Base-by-base conservation (phyloP, 2,329 filamentous ascomycete genomes). In the Ophiostoma sp. region DNA sequence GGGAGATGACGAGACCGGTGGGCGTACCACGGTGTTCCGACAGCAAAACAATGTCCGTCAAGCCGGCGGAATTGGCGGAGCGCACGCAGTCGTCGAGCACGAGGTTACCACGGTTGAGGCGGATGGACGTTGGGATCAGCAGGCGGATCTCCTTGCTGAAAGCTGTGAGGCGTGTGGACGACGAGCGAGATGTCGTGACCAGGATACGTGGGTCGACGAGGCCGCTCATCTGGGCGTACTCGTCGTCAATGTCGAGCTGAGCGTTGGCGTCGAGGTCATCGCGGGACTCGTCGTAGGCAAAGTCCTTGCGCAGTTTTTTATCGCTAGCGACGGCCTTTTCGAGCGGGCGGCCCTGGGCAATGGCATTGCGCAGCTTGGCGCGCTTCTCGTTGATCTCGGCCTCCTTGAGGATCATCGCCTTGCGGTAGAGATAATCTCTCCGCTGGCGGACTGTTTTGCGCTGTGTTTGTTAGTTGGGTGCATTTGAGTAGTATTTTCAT, bases 21-120 rank as follows among this genome's bases (percentile, higher is more conserved):
- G 96, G 96, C 0, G 92, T 95, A 78, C 95, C 95, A 80, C 96
- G 89, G 82, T 98, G 95, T 80, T 98, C 96, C 81, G 98, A 95
- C 1, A 97, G 87, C 1, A 98, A 86, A 25, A 98, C 85, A 76
- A 99, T 87, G 79, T 99, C 96, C 63, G 90, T 92, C 28, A 98
- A 86, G 1, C 93, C 93, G 17, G 92, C 91, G 59, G 92, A 88
- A 79, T 95, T 91, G 25, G 94, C 94, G 72, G 93, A 95, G 66
- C 88, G 86, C 33, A 97, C 92, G 2, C 99, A 87, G 78, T 97
- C 95, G 2, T 92, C 92, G 9, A 98, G 85, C 75, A 98, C 91
- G 39, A 97, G 86, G 76, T 96, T 98, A 80, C 96, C 96, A 81
- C 96, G 90, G 81, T 99, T 99, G 71, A 98, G 83, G 11, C 95